A percentile compares a stretch with the other conserved stretches of the same genome.
phyloP scores from a whole-genome alignment of 23 red algal genomes.

The Gracilariopsis chorda region DNA sequence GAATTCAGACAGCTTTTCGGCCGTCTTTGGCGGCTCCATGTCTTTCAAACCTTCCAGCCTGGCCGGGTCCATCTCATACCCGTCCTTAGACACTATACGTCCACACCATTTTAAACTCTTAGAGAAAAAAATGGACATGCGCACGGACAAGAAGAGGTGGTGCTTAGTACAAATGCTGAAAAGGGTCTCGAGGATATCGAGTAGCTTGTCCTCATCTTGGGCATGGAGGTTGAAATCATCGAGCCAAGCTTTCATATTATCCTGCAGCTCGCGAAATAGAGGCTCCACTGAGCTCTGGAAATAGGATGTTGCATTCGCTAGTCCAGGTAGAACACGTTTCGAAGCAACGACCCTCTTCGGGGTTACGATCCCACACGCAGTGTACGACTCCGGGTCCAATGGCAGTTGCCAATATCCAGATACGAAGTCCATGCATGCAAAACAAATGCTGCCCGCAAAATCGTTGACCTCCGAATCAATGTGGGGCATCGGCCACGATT shows the following conservation, averaged over 20 bases:
- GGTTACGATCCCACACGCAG: too few relatives aligned
- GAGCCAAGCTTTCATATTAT: background rate
- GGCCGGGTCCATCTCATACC: background rate
- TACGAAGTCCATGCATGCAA: background rate
- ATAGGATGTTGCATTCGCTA: too few relatives aligned
- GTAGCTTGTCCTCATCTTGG: background rate
- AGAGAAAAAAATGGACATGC: background rate
- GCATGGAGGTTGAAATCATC: constrained; percentile 24
- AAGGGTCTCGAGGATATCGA: background rate
- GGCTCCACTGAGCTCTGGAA: background rate
- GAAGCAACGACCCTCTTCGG: too few relatives aligned
- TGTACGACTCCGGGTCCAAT: too few relatives aligned
- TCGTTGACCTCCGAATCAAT: too few relatives aligned
- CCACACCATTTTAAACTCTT: constrained; percentile 29
- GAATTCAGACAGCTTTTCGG: background rate
- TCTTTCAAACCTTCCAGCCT: background rate
- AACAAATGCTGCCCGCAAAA: constrained; percentile 18
- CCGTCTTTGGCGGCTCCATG: background rate
- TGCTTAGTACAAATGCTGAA: background rate
- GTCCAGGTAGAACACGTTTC: too few relatives aligned
- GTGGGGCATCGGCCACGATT: too few relatives aligned
- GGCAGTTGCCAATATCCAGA: constrained; percentile 15
- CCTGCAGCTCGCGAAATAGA: background rate
- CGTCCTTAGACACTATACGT: background rate
- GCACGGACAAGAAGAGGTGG: background rate